Evolutionary conservation across 441 rosid species (phyloP).

Genomic region (Melastoma candidum): DNA sequence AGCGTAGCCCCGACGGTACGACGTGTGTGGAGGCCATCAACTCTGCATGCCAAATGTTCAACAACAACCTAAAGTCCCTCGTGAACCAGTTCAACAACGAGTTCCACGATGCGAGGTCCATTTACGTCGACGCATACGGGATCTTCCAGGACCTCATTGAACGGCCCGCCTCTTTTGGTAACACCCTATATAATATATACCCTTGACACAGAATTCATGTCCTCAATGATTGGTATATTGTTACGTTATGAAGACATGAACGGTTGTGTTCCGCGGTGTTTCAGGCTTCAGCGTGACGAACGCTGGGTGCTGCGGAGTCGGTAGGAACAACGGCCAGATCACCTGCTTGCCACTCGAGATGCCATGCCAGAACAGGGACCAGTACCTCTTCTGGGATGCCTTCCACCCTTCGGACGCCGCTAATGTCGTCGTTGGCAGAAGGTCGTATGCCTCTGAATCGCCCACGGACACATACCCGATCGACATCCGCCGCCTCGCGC

Average conservation of each 20-base stretch:
- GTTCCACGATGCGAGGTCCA: conserved; percentile 4
- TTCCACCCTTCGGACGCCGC: conserved; percentile 15
- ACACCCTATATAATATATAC: too few relatives aligned
- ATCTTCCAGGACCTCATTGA: conserved; percentile 9
- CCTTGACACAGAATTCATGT: too few relatives aligned
- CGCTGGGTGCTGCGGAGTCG: conserved; percentile 12
- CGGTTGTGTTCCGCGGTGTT: neutral
- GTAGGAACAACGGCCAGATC: conserved; percentile 13
- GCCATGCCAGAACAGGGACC: conserved; percentile 9
- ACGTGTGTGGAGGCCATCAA: conserved; percentile 6
- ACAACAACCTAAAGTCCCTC: conserved; percentile 10
- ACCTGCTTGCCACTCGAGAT: conserved; percentile 9
- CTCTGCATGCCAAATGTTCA: conserved; percentile 9
- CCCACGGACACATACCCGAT: conserved; percentile 3
- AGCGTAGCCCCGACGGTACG: neutral
- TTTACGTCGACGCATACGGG: conserved; percentile 8
- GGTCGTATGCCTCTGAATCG: conserved; percentile 5
- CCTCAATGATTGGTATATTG: too few relatives aligned
- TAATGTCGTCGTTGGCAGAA: neutral
- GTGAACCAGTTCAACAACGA: conserved; percentile 11
- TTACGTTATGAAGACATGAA: neutral
- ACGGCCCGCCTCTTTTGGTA: conserved; percentile 2
- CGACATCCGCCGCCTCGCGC: conserved; percentile 6
- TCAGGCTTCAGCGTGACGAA: conserved; percentile 8
- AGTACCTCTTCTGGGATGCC: conserved; percentile 13